Conservation (phyloP, 257 asterid species). For the Solanum pinnatisectum region DNA sequence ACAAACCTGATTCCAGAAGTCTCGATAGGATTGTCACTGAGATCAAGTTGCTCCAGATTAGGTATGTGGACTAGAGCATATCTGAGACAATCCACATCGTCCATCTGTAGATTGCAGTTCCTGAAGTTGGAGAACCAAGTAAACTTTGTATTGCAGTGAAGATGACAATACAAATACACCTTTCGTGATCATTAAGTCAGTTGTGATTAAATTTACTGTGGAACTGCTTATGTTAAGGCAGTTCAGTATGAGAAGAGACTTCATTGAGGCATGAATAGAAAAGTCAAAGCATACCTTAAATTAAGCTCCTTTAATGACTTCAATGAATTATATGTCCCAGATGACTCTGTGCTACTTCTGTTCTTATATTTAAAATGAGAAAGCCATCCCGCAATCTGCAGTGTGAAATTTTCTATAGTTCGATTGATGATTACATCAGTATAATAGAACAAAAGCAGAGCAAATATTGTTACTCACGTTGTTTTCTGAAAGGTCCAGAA, state of each 20-base stretch:
- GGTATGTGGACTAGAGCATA: constrained; percentile 61
- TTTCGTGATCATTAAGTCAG: background rate
- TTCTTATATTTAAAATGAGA: constrained; percentile 47
- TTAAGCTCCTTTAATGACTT: constrained; percentile 56
- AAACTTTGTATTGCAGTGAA: constrained; percentile 1
- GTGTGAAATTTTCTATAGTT: constrained; percentile 1
- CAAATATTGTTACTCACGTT: constrained; percentile 39
- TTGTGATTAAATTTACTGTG: background rate
- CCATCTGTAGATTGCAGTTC: constrained; percentile 45
- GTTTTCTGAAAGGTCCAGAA: constrained; percentile 87
- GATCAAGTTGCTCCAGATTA: constrained; percentile 71
- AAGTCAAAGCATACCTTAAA: constrained; percentile 53
- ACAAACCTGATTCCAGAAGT: constrained; percentile 63
- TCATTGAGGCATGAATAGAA: background rate
- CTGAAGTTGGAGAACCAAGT: constrained; percentile 27
- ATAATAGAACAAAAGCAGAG: constrained; percentile 1
- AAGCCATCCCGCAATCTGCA: constrained; percentile 79
- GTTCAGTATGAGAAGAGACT: background rate
- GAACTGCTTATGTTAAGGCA: background rate
- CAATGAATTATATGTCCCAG: constrained; percentile 48
- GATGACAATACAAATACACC: background rate
- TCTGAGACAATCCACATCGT: constrained; percentile 61
- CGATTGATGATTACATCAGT: background rate
- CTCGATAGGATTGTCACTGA: constrained; percentile 73
- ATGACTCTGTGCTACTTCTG: constrained; percentile 16